Percentiles rank a stretch among this genome's conserved stretches.
These are phyloP conservation scores for Plantago major DNA, from an alignment of 257 asterid species.

Conservation along the genomic window DNA sequence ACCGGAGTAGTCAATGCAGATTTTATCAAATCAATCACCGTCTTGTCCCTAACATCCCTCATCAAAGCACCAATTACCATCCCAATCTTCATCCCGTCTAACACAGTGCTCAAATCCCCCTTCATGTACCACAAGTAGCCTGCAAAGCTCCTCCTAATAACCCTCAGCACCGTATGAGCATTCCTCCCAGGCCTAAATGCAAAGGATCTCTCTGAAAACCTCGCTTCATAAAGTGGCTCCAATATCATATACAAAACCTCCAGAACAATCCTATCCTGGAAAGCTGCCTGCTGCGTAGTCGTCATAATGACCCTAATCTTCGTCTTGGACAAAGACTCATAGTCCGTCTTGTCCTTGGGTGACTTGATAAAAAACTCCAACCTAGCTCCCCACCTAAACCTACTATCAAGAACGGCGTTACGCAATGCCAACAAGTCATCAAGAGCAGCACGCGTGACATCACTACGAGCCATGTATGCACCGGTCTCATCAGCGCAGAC, in stretches of 20 bases:
- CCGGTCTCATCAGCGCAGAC: constrained; percentile 87
- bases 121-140: constrained; percentile 95
- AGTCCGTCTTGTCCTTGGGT: constrained; percentile 83
- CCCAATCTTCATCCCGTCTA: constrained; percentile 94
- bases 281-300: constrained; percentile 69
- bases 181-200: constrained; percentile 96
- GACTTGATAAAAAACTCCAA: constrained; percentile 80
- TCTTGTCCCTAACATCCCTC: constrained; percentile 97
- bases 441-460: constrained; percentile 66
- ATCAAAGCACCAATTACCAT: constrained; percentile 77
- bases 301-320: constrained; percentile 82
- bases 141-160: constrained; percentile 88
- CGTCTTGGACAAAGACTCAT: constrained; percentile 84
- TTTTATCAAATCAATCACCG: constrained; percentile 83
- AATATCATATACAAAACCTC: constrained; percentile 74
- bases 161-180: constrained; percentile 84
- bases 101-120: constrained; percentile 81
- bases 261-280: constrained; percentile 89
- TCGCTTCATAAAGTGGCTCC: constrained; percentile 88
- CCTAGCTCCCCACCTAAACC: constrained; percentile 95
- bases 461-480: constrained; percentile 71
- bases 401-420: constrained; percentile 77
- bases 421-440: constrained; percentile 79
- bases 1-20: constrained; percentile 80
- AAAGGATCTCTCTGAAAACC: constrained; percentile 85